Percentiles rank a stretch among this genome's conserved stretches.
Evolutionary conservation across 2,329 filamentous ascomycete species (phyloP).

Genomic region (Fusarium sp.): DNA sequence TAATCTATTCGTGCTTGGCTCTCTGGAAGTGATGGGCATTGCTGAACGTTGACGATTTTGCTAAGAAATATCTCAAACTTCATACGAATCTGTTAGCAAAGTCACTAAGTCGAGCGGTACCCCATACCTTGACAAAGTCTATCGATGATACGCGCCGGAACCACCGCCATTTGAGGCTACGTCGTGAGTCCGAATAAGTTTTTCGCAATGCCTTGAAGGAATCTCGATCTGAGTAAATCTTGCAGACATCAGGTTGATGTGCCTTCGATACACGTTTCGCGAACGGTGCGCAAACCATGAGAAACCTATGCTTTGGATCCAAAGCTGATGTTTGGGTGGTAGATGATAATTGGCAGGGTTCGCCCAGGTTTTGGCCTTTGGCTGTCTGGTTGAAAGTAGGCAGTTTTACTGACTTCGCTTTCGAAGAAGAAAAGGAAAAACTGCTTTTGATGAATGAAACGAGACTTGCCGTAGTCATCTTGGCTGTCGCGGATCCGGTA

Average conservation of each 20-base stretch:
- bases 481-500: not conserved
- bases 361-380: not conserved
- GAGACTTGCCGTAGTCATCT: not conserved
- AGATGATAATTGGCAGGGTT: not conserved
- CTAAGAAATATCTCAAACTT: not conserved
- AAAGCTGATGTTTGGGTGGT: fast-evolving
- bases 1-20: not conserved
- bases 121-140: slow-evolving; percentile 20
- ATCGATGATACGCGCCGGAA: not conserved
- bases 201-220: slow-evolving; percentile 1
- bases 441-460: fast-evolving
- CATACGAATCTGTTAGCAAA: not conserved
- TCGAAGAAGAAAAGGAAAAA: not conserved
- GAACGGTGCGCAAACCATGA: slow-evolving; percentile 16
- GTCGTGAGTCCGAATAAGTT: not conserved
- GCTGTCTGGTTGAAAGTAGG: not conserved
- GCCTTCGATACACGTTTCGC: not conserved
- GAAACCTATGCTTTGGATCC: slow-evolving; percentile 1
- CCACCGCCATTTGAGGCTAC: not conserved
- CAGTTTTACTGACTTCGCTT: not conserved
- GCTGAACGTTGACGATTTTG: not conserved
- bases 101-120: no score
- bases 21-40: not conserved
- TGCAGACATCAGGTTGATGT: slow-evolving; percentile 25
- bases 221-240: slow-evolving; percentile 13